Percentiles rank a stretch among this genome's conserved stretches.
Conservation (phyloP, 2,329 filamentous ascomycete species). For the Penicillium sp. region DNA sequence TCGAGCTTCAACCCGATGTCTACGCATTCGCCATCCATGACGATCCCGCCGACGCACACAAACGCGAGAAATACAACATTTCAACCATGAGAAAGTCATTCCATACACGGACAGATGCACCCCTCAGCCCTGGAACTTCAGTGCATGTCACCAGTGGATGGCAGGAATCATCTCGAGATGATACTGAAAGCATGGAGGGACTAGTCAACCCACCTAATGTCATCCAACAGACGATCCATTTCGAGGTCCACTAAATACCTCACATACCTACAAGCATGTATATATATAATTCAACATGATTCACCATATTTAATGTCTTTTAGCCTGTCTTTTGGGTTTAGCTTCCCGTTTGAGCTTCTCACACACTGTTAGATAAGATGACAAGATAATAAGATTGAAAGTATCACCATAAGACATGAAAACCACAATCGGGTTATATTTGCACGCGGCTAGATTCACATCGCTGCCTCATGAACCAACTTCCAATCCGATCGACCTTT, state of each 20-base stretch:
- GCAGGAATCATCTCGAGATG: slow-evolving; percentile 9
- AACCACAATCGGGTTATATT: neutral
- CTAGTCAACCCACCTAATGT: slow-evolving; percentile 7
- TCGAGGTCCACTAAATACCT: slow-evolving; percentile 10
- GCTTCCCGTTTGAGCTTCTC: neutral
- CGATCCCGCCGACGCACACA: neutral
- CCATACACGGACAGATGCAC: neutral
- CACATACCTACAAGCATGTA: neutral
- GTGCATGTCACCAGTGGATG: slow-evolving; percentile 9
- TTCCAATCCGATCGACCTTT: neutral
- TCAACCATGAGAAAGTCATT: slow-evolving; percentile 3
- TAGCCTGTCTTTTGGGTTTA: neutral
- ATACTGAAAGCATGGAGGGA: slow-evolving; percentile 11
- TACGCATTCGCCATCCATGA: slow-evolving; percentile 16
- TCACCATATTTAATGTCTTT: neutral
- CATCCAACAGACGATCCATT: slow-evolving; percentile 16
- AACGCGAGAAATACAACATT: slow-evolving; percentile 3
- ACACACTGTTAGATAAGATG: neutral
- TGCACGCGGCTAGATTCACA: neutral
- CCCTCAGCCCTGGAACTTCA: neutral
- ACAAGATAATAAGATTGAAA: neutral
- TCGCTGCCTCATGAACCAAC: neutral
- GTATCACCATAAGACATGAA: neutral
- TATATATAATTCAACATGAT: neutral
- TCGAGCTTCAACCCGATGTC: slow-evolving; percentile 15